These are phyloP conservation scores for Xylaria sp. DNA, from an alignment of 2,329 filamentous ascomycete species.

Conservation along the genomic window DNA sequence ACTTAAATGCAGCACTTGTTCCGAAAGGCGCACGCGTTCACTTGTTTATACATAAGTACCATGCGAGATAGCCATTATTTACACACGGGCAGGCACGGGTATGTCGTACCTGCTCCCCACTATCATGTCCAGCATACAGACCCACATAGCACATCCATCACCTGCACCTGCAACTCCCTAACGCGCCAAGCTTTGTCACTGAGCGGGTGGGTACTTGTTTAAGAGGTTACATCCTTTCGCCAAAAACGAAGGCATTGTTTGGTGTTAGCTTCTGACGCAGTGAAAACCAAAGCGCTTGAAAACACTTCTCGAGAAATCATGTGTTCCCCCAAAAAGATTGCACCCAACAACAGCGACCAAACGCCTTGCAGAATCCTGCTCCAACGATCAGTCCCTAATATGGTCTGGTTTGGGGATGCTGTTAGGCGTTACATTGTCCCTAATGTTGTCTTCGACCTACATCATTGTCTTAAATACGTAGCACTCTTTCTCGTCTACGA, in stretches of 20 bases:
- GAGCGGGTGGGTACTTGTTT: conserved; percentile 17
- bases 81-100: no score
- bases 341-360: no score
- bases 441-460: no score
- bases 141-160: conserved; percentile 4
- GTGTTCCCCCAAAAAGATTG: no score
- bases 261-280: not conserved
- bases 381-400: no score
- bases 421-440: no score
- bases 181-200: conserved; percentile 1
- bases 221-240: conserved; percentile 27
- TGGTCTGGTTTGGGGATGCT: no score
- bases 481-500: no score
- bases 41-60: not conserved
- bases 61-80: not conserved
- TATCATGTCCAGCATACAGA: not conserved
- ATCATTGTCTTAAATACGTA: no score
- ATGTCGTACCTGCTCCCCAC: not conserved
- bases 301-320: no score
- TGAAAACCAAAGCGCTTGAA: no score
- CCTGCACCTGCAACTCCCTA: not conserved
- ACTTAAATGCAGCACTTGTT: not conserved
- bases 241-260: not conserved
- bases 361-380: no score
- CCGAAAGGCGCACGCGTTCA: not conserved